phyloP scores from a whole-genome alignment of 257 asterid species.

The Nemophila menziesii region DNA sequence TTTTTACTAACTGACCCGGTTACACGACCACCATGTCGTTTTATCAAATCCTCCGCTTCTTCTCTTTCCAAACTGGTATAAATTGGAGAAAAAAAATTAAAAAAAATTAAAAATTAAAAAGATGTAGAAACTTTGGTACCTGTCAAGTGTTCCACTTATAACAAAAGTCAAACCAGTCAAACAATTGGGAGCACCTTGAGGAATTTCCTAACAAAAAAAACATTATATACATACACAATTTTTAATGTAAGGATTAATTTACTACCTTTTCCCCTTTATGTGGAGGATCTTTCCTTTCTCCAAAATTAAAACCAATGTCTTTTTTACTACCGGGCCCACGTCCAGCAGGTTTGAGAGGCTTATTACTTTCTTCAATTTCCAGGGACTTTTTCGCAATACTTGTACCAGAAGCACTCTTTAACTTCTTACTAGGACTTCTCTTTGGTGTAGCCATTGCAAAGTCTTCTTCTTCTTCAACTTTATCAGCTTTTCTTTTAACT shows the following conservation, averaged over 20 bases:
- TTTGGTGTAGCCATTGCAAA: slow-evolving; percentile 41
- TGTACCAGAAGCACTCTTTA: slow-evolving; percentile 59
- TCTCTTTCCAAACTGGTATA: slow-evolving; percentile 90
- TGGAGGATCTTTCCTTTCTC: slow-evolving; percentile 99
- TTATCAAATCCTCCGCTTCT: slow-evolving; percentile 97
- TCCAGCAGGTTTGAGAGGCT: slow-evolving; percentile 52
- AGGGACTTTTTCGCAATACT: slow-evolving; percentile 36
- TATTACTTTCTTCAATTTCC: slow-evolving; percentile 34
- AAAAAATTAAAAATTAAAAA: slow-evolving; percentile 2
- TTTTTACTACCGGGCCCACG: slow-evolving; percentile 83
- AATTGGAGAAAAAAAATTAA: no score
- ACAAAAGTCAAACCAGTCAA: slow-evolving; percentile 90
- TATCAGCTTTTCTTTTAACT: slow-evolving; percentile 34
- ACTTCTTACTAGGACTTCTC: slow-evolving; percentile 58
- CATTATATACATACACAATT: slow-evolving; percentile 4
- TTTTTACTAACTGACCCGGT: slow-evolving; percentile 99
- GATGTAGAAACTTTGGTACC: slow-evolving; percentile 53
- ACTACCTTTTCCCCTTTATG: slow-evolving; percentile 98
- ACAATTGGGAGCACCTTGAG: slow-evolving; percentile 85
- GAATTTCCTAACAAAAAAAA: slow-evolving; percentile 52
- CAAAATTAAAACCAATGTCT: slow-evolving; percentile 91
- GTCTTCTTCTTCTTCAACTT: slow-evolving; percentile 60
- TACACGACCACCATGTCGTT: slow-evolving; percentile 93
- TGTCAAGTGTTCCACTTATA: slow-evolving; percentile 96
- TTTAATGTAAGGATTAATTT: slow-evolving; percentile 4